phyloP scores from a whole-genome alignment of 129 eudicot genomes.

The Logfia minima region DNA sequence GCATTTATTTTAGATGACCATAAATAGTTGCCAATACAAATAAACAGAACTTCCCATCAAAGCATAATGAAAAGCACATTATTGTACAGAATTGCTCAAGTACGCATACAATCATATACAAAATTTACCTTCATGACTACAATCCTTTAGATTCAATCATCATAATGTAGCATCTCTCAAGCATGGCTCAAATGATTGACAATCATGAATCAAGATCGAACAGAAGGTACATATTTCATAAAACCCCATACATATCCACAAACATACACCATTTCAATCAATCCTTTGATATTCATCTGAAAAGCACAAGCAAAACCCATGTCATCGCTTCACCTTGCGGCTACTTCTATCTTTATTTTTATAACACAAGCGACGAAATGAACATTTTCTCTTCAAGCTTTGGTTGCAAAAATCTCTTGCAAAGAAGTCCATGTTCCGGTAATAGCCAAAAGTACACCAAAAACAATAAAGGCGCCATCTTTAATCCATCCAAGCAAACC shows the following conservation, averaged over 20 bases:
- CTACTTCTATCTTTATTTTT: not conserved
- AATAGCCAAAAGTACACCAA: conserved; percentile 58
- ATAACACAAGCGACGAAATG: not conserved
- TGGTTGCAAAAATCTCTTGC: conserved; percentile 53
- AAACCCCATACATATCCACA: conserved; percentile 13
- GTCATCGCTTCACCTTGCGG: not conserved
- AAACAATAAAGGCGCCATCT: conserved; percentile 52
- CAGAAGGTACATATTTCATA: conserved; percentile 25
- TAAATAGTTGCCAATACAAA: not conserved
- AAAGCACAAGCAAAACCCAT: conserved; percentile 13
- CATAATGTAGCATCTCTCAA: conserved; percentile 1
- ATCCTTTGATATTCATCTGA: not conserved
- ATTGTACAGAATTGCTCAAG: not conserved
- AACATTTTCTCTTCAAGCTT: conserved; percentile 32
- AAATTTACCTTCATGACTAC: conserved; percentile 27
- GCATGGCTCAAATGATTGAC: conserved; percentile 29
- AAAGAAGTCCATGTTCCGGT: conserved; percentile 79
- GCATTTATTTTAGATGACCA: not conserved
- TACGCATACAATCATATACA: conserved; percentile 12
- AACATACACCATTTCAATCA: conserved; percentile 9
- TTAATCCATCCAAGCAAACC: conserved; percentile 37
- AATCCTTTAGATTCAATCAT: conserved; percentile 23
- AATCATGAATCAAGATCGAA: conserved; percentile 29
- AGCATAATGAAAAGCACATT: not conserved
- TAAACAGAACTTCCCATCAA: conserved; percentile 20